Evolutionary conservation across 768 basidiomycete species (phyloP).

Genomic region (Asterophora lycoperdoides): DNA sequence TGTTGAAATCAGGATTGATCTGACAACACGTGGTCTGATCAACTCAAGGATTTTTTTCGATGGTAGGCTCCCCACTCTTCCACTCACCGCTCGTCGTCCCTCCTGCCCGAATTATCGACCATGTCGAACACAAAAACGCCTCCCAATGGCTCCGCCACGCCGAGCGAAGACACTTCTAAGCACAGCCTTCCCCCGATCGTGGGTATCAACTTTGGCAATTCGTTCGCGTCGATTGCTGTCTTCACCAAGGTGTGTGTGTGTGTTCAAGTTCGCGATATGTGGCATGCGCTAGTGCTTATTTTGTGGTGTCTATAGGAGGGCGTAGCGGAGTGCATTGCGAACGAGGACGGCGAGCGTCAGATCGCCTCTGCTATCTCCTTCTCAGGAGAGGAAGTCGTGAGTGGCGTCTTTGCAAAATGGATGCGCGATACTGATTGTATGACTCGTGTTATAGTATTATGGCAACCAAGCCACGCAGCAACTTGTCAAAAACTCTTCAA

Average conservation of each 20-base stretch:
- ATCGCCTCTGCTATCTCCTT: slow-evolving; percentile 94
- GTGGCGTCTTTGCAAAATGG: slow-evolving; percentile 25
- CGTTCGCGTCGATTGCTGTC: slow-evolving; percentile 92
- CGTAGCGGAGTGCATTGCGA: slow-evolving; percentile 91
- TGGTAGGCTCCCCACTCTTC: too few species aligned
- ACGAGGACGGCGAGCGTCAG: slow-evolving; percentile 97
- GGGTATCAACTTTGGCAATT: slow-evolving; percentile 96
- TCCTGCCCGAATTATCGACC: background rate
- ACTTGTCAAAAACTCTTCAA: slow-evolving; percentile 90
- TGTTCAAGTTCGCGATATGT: background rate
- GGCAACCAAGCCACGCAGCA: slow-evolving; percentile 94
- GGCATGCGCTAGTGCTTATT: background rate
- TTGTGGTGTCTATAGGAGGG: slow-evolving; percentile 57
- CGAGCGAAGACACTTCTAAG: too few species aligned
- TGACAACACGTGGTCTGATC: too few species aligned
- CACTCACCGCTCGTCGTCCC: too few species aligned
- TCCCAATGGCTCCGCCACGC: slow-evolving; percentile 50
- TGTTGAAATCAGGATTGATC: too few species aligned
- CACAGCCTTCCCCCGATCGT: slow-evolving; percentile 52
- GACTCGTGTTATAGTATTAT: slow-evolving; percentile 61
- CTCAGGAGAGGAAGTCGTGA: slow-evolving; percentile 84
- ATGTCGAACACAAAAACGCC: slow-evolving; percentile 8
- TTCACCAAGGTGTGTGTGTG: slow-evolving; percentile 75
- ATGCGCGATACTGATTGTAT: background rate
- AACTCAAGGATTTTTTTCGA: too few species aligned